phyloP scores from a whole-genome alignment of 208 protist species.

The Strigomonas culicis region DNA sequence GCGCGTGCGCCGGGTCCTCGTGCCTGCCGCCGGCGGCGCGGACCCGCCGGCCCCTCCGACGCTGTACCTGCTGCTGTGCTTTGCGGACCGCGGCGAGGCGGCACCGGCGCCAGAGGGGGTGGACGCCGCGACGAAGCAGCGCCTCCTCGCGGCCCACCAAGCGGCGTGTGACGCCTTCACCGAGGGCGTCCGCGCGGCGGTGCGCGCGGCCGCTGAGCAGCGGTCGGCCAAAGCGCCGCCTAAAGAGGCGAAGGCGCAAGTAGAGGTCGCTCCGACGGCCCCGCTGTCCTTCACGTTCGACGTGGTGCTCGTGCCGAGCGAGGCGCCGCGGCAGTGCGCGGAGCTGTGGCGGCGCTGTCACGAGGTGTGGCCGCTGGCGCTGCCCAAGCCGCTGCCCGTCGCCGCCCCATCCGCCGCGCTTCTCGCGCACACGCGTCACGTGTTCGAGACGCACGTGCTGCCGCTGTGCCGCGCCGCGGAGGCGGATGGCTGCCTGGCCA shows the following conservation, averaged over 20 bases:
- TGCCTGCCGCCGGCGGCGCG: background rate
- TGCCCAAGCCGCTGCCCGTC: constrained; percentile 45
- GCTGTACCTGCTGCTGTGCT: no score
- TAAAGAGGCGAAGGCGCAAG: background rate
- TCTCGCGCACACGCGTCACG: constrained; percentile 9
- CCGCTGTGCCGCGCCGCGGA: constrained; percentile 19
- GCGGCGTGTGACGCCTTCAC: background rate
- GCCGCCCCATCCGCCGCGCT: constrained; percentile 14
- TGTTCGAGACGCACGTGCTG: constrained; percentile 24
- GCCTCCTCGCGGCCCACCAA: no score
- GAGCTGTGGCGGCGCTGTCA: constrained; percentile 54
- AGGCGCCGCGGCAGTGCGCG: constrained; percentile 40
- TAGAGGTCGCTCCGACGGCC: background rate
- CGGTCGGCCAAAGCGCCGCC: background rate
- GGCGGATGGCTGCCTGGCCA: constrained; percentile 21
- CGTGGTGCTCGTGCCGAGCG: constrained; percentile 41
- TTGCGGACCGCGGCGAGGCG: no score
- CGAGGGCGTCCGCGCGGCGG: background rate
- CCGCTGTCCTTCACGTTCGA: constrained; percentile 15
- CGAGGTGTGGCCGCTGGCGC: constrained; percentile 60
- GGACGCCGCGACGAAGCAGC: no score
- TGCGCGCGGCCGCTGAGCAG: background rate
- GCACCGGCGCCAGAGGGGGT: no score
- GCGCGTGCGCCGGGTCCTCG: constrained; percentile 39
- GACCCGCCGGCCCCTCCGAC: no score